These are phyloP conservation scores for Colletotrichum eleusines DNA, from an alignment of 2,329 filamentous ascomycete genomes.

Conservation along the genomic window DNA sequence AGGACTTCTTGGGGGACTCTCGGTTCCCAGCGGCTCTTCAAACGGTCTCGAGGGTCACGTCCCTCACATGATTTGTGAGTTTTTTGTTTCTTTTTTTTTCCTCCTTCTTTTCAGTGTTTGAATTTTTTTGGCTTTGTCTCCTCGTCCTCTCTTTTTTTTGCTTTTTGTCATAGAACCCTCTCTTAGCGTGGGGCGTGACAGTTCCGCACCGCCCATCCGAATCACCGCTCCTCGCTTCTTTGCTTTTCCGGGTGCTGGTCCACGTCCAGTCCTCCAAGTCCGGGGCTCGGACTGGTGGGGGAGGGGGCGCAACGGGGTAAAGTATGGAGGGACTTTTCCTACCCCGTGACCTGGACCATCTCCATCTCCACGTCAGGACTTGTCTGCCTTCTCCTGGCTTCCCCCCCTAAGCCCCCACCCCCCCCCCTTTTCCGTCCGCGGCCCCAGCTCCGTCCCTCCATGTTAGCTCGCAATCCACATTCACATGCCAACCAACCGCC, in stretches of 20 bases:
- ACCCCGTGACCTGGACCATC: constrained; percentile 39
- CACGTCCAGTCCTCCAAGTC: constrained; percentile 28
- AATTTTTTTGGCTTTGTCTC: neutral
- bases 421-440: constrained; percentile 5
- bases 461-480: constrained; percentile 40
- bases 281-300: constrained; percentile 37
- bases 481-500: constrained; percentile 45
- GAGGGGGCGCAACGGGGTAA: constrained; percentile 30
- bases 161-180: neutral
- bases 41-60: constrained; percentile 56
- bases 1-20: constrained; percentile 35
- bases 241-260: constrained; percentile 20
- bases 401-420: neutral
- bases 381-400: constrained; percentile 33
- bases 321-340: constrained; percentile 31
- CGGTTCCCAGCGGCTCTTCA: constrained; percentile 38
- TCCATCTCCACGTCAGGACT: constrained; percentile 32
- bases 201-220: constrained; percentile 10
- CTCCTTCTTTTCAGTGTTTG: neutral
- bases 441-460: constrained; percentile 39
- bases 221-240: constrained; percentile 13
- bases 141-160: neutral
- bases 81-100: constrained; percentile 36
- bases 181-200: constrained; percentile 3
- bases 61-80: constrained; percentile 63